Conservation (phyloP, 75 land plant genomes). For the Chamaecyparis obtusa region DNA sequence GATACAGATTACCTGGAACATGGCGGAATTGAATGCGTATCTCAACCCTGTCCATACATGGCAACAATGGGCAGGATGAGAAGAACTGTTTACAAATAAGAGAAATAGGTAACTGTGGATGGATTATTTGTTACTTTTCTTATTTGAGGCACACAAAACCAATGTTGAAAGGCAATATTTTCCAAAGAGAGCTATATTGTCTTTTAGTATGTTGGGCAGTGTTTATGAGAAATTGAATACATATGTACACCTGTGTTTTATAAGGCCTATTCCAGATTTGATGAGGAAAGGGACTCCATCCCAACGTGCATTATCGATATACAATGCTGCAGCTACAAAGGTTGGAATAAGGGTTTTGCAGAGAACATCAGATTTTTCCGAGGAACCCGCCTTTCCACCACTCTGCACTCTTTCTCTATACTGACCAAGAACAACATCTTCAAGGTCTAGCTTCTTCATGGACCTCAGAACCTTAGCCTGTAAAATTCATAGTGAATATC, state of each 20-base stretch:
- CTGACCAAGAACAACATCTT: slow-evolving; percentile 77
- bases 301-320: slow-evolving; percentile 92
- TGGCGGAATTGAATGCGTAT: slow-evolving; percentile 72
- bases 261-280: slow-evolving; percentile 74
- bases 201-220: neutral
- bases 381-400: slow-evolving; percentile 37
- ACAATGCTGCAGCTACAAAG: slow-evolving; percentile 73
- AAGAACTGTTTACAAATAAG: neutral
- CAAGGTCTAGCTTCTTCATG: slow-evolving; percentile 44
- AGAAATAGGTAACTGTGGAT: neutral
- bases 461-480: slow-evolving; percentile 89
- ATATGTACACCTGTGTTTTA: slow-evolving; percentile 49
- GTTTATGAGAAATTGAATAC: neutral
- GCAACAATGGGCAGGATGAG: neutral
- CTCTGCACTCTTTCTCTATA: slow-evolving; percentile 43
- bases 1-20: slow-evolving; percentile 84
- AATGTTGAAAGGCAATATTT: neutral
- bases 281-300: slow-evolving; percentile 91
- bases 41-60: slow-evolving; percentile 44
- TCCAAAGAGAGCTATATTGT: neutral
- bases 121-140: neutral
- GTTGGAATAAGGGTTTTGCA: slow-evolving; percentile 66
- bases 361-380: slow-evolving; percentile 29
- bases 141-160: neutral
- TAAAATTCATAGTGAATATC: slow-evolving; percentile 2